A percentile compares a stretch with the other conserved stretches of the same genome.
phyloP scores from a whole-genome alignment of 345 rosid genomes.

The Reutealis trisperma region DNA sequence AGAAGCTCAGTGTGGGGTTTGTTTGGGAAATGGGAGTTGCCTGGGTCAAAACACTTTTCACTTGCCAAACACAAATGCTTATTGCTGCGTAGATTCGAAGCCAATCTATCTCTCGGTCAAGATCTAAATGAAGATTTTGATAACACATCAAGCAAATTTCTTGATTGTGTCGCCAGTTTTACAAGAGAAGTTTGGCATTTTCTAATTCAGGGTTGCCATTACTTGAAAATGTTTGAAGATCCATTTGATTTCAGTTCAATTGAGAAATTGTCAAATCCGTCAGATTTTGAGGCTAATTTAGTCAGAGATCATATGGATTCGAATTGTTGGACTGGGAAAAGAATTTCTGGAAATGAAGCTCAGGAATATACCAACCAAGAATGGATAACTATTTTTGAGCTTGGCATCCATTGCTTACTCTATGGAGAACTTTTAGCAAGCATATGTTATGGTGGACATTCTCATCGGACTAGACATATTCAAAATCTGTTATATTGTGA shows the following conservation, averaged over 20 bases:
- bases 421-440: slow-evolving; percentile 49
- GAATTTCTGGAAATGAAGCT: slow-evolving; percentile 15
- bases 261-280: not conserved
- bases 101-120: slow-evolving; percentile 9
- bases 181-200: slow-evolving; percentile 48
- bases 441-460: slow-evolving; percentile 46
- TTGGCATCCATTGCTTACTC: slow-evolving; percentile 64
- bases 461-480: slow-evolving; percentile 12
- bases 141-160: slow-evolving; percentile 32
- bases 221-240: slow-evolving; percentile 43
- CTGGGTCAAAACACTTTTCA: slow-evolving; percentile 16
- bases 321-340: not conserved
- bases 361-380: slow-evolving; percentile 21
- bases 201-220: slow-evolving; percentile 41
- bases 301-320: slow-evolving; percentile 10
- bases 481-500: not conserved
- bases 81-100: slow-evolving; percentile 28
- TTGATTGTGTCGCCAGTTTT: slow-evolving; percentile 42
- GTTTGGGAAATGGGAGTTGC: slow-evolving; percentile 13
- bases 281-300: slow-evolving; percentile 6
- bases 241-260: slow-evolving; percentile 49
- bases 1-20: slow-evolving; percentile 35
- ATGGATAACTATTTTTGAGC: slow-evolving; percentile 35
- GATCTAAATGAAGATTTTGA: slow-evolving; percentile 30
- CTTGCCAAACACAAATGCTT: slow-evolving; percentile 36